Evolutionary conservation across 345 rosid species (phyloP).

Genomic region (Linum trigynum): DNA sequence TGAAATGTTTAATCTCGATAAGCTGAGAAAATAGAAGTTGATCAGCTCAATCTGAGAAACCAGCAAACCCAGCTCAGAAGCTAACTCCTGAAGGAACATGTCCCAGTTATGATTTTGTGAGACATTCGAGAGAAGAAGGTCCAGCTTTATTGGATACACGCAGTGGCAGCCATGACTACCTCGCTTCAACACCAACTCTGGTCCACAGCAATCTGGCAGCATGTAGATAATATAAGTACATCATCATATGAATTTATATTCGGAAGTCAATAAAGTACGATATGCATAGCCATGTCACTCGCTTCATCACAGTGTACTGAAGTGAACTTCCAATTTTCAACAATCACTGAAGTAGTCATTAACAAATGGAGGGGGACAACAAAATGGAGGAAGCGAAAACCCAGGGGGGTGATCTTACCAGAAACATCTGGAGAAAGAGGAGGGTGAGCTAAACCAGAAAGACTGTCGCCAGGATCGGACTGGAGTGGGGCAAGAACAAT

Average conservation of each 20-base stretch:
- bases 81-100: constrained; percentile 54
- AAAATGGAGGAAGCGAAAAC: background rate
- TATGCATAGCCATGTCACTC: constrained; percentile 4
- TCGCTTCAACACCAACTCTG: constrained; percentile 61
- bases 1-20: constrained; percentile 74
- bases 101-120: constrained; percentile 71
- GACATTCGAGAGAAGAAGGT: constrained; percentile 80
- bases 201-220: constrained; percentile 75
- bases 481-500: constrained; percentile 65
- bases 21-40: constrained; percentile 62
- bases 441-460: constrained; percentile 60
- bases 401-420: constrained; percentile 33
- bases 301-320: constrained; percentile 7
- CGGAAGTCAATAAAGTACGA: constrained; percentile 9
- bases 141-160: constrained; percentile 96
- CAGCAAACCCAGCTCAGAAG: constrained; percentile 68
- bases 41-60: constrained; percentile 75
- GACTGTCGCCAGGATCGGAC: constrained; percentile 37
- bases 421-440: constrained; percentile 68
- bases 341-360: background rate
- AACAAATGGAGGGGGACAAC: background rate
- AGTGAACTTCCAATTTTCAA: background rate
- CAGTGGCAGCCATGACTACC: constrained; percentile 72
- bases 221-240: background rate
- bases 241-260: too few relatives aligned